These are phyloP conservation scores for Paraphaeosphaeria sporulosa DNA, from an alignment of 2,329 filamentous ascomycete genomes.

Conservation along the genomic window DNA sequence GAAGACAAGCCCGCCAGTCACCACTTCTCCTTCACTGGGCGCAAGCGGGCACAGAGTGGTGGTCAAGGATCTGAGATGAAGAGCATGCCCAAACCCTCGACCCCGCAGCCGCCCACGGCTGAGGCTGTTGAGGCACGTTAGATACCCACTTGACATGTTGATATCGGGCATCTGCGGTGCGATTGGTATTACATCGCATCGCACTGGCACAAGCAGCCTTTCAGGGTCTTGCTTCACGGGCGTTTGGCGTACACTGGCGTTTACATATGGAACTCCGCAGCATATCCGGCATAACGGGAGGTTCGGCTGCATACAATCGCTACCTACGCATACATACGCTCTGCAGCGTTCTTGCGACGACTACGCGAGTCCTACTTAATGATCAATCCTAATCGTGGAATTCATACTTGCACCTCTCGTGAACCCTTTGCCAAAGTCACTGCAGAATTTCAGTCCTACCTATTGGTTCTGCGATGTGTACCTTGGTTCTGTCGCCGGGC, in stretches of 20 bases:
- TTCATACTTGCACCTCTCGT: not conserved
- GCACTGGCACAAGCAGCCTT: not conserved
- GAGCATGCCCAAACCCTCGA: slow-evolving; percentile 60
- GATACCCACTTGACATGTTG: not conserved
- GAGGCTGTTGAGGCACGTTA: slow-evolving; percentile 37
- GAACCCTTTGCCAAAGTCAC: not conserved
- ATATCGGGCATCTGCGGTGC: not conserved
- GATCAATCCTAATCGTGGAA: not conserved
- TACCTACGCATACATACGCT: not conserved
- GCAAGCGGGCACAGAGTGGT: slow-evolving; percentile 75
- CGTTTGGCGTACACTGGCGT: slow-evolving; percentile 3
- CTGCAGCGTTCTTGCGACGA: not conserved
- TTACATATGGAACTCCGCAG: not conserved
- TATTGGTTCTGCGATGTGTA: not conserved
- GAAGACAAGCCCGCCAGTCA: slow-evolving; percentile 55
- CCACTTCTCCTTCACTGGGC: slow-evolving; percentile 73
- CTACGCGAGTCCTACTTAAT: not conserved
- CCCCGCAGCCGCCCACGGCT: slow-evolving; percentile 24
- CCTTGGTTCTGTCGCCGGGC: not conserved
- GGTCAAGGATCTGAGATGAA: slow-evolving; percentile 73
- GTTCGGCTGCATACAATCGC: slow-evolving; percentile 10
- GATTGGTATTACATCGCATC: not conserved
- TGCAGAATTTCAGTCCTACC: not conserved
- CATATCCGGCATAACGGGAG: slow-evolving; percentile 5
- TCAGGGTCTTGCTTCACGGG: not conserved